phyloP scores from a whole-genome alignment of 1,284 basidiomycete genomes.

The Irpex sp. region DNA sequence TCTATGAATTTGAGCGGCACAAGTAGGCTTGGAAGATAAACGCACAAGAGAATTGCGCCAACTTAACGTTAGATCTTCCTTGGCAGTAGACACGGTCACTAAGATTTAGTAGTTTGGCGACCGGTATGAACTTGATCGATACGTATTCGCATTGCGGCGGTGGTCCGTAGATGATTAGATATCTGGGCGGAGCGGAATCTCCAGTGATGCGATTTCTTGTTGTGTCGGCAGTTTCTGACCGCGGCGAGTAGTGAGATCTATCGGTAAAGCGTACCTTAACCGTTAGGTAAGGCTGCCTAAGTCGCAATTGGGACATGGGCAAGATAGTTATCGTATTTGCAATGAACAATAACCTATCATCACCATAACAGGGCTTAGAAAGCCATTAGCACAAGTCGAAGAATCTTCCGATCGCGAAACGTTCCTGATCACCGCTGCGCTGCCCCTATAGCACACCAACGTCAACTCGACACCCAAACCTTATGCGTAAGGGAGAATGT shows the following conservation, averaged over 20 bases:
- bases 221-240: background rate
- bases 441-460: background rate
- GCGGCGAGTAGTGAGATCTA: background rate
- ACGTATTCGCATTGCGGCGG: background rate
- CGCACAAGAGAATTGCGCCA: too few species aligned
- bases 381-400: background rate
- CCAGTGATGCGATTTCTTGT: background rate
- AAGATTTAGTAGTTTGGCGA: background rate
- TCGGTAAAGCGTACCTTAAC: background rate
- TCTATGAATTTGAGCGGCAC: too few species aligned
- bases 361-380: background rate
- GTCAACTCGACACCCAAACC: background rate
- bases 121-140: background rate
- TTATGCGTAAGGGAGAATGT: background rate
- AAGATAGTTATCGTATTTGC: background rate
- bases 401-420: background rate
- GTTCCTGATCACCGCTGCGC: background rate
- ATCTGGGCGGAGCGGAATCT: background rate
- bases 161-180: background rate
- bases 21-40: too few species aligned
- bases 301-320: background rate
- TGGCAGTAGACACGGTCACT: background rate
- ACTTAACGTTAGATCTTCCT: too few species aligned
- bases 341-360: background rate
- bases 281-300: too few species aligned